phyloP scores from a whole-genome alignment of 1,284 basidiomycete genomes.

The Leccinum insolens region DNA sequence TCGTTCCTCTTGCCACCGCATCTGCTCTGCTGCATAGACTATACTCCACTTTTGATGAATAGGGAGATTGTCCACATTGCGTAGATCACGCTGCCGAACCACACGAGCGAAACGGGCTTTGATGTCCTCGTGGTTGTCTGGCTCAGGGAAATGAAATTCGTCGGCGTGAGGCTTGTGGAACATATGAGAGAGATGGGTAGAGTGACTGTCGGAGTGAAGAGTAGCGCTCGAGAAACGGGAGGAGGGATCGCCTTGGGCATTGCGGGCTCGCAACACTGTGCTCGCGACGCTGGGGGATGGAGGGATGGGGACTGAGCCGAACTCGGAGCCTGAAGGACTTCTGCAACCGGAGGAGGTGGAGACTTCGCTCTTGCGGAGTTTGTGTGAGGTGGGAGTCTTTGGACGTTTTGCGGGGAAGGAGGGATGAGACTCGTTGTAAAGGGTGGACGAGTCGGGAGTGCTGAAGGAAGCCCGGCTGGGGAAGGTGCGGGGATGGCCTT shows the following conservation, averaged over 20 bases:
- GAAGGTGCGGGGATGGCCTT: conserved; percentile 39
- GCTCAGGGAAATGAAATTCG: conserved; percentile 75
- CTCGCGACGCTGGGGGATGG: conserved; percentile 37
- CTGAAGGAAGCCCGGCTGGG: conserved; percentile 46
- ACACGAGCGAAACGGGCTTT: conserved; percentile 79
- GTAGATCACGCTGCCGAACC: conserved; percentile 66
- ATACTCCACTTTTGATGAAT: conserved; percentile 94
- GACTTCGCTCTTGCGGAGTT: conserved; percentile 57
- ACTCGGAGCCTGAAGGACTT: conserved; percentile 49
- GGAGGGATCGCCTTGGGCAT: conserved; percentile 55
- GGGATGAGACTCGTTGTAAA: conserved; percentile 52
- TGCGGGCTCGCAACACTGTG: conserved; percentile 50
- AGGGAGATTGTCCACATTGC: conserved; percentile 58
- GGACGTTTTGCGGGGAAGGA: conserved; percentile 39
- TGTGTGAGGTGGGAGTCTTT: conserved; percentile 40
- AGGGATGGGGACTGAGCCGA: conserved; percentile 43
- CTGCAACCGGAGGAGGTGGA: conserved; percentile 46
- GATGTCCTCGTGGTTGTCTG: conserved; percentile 73
- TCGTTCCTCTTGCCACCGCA: conserved; percentile 77
- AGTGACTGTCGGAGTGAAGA: conserved; percentile 52
- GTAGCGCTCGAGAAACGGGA: conserved; percentile 66
- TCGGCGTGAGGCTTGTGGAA: conserved; percentile 57
- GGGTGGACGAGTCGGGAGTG: conserved; percentile 58
- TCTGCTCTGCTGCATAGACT: conserved; percentile 83
- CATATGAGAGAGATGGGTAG: conserved; percentile 57